A percentile compares a stretch with the other conserved stretches of the same genome.
These are phyloP conservation scores for Trichocomaceae sp. DNA, from an alignment of 2,329 filamentous ascomycete species.

Conservation along the genomic window DNA sequence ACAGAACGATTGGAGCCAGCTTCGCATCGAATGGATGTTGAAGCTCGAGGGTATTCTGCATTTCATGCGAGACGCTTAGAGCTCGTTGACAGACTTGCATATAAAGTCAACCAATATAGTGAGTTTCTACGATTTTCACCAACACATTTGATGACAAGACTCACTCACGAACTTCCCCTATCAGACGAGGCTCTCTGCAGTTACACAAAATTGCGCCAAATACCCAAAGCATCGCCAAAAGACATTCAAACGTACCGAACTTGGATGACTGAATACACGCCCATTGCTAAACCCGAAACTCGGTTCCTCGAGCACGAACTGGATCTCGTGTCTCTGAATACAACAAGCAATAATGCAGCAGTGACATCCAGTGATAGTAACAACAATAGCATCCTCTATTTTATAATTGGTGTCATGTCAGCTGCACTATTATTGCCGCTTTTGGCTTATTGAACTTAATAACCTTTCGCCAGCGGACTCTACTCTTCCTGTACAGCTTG, in stretches of 20 bases:
- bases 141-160: neutral
- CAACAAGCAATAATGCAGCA: constrained; percentile 14
- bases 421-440: constrained; percentile 52
- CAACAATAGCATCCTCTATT: constrained; percentile 25
- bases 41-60: constrained; percentile 47
- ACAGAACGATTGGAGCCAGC: constrained; percentile 28
- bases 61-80: constrained; percentile 50
- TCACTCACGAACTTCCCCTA: constrained; percentile 4
- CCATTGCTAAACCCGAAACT: constrained; percentile 46
- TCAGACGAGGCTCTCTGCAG: constrained; percentile 37
- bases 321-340: constrained; percentile 39
- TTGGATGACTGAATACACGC: constrained; percentile 48
- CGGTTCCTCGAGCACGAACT: constrained; percentile 46
- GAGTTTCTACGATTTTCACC: constrained; percentile 21
- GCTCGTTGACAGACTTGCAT: constrained; percentile 49
- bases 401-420: constrained; percentile 43
- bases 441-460: constrained; percentile 38
- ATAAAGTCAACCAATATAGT: constrained; percentile 59
- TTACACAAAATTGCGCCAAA: constrained; percentile 44
- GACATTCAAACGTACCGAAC: constrained; percentile 47
- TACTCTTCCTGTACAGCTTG: neutral
- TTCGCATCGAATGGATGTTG: constrained; percentile 36
- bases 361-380: constrained; percentile 12
- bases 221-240: constrained; percentile 38
- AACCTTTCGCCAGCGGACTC: neutral